Percentiles rank a stretch among this genome's conserved stretches.
Conservation (phyloP, 1,284 basidiomycete genomes). For the Meripilus lineatus region DNA sequence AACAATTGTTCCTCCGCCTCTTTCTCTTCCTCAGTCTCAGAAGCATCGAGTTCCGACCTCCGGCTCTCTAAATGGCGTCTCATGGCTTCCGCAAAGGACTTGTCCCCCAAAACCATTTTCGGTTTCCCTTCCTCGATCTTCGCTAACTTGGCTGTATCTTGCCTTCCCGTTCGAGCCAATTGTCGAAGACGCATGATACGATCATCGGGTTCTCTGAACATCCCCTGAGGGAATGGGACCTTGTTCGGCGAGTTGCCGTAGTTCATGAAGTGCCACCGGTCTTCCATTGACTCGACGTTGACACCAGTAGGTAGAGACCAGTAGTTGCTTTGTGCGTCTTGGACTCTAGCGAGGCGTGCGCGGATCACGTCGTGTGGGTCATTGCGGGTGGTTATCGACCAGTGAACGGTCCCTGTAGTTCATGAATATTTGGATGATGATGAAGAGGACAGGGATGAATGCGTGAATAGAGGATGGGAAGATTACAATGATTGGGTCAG, state of each 20-base stretch:
- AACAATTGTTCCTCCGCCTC: not conserved
- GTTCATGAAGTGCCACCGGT: slow-evolving; percentile 45
- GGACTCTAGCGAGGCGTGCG: slow-evolving; percentile 25
- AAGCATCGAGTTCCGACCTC: not conserved
- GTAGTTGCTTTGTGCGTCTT: slow-evolving; percentile 38
- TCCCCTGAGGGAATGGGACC: too few species aligned
- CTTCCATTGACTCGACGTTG: slow-evolving; percentile 35
- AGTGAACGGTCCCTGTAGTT: slow-evolving; percentile 63
- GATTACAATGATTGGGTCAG: slow-evolving; percentile 18
- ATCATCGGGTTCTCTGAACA: too few species aligned
- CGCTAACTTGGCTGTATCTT: slow-evolving; percentile 3
- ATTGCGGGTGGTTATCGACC: slow-evolving; percentile 36
- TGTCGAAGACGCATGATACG: slow-evolving; percentile 7
- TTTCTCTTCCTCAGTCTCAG: not conserved
- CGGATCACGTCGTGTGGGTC: slow-evolving; percentile 34
- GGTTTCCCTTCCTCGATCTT: slow-evolving; percentile 6
- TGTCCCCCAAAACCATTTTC: slow-evolving; percentile 11
- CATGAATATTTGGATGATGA: not conserved
- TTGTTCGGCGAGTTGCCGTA: slow-evolving; percentile 36
- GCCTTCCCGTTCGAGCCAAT: slow-evolving; percentile 8
- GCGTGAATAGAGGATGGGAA: slow-evolving; percentile 13
- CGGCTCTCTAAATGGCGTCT: too few species aligned
- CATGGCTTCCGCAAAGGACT: not conserved
- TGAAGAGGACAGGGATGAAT: not conserved
- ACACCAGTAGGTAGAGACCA: slow-evolving; percentile 46